Conservation (phyloP, 371 early-diverging fungal species). For the Mortierella sp. region DNA sequence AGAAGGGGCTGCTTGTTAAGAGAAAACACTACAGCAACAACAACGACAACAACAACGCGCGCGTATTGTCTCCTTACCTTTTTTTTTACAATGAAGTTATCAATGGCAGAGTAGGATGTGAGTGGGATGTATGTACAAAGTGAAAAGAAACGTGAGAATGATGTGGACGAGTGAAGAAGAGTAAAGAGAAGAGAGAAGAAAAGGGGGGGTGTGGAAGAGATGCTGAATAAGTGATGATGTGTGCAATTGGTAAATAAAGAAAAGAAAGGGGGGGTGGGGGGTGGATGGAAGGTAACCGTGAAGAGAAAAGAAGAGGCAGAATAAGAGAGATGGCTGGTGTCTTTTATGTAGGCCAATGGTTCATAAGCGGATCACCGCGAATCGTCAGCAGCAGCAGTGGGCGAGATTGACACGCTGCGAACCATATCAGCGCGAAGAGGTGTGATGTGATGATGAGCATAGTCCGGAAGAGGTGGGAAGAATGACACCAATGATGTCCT, state of each 20-base stretch:
- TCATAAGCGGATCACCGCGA: not conserved
- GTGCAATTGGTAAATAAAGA: not conserved
- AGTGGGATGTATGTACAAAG: not conserved
- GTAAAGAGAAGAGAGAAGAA: not conserved
- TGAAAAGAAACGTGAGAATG: not conserved
- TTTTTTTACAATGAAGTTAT: not conserved
- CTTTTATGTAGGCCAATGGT: not conserved
- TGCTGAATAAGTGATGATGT: not conserved
- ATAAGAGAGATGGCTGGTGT: not conserved
- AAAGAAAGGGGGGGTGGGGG: not conserved
- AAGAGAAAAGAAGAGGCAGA: not conserved
- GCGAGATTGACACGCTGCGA: not conserved
- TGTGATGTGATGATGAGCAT: constrained; percentile 12
- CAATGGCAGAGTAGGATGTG: not conserved
- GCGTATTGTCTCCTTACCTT: not conserved
- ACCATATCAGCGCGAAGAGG: not conserved
- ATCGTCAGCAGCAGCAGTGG: not conserved
- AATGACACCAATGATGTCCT: not conserved
- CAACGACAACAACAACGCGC: not conserved
- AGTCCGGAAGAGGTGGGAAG: not conserved
- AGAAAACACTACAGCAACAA: not conserved
- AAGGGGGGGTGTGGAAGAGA: not conserved
- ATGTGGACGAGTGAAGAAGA: not conserved
- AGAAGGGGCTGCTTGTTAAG: not conserved
- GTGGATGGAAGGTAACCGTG: not conserved